Percentiles rank a stretch among this genome's conserved stretches.
Conservation (phyloP, 805 yeast genomes). For the Nakazawaea laoshanensis region DNA sequence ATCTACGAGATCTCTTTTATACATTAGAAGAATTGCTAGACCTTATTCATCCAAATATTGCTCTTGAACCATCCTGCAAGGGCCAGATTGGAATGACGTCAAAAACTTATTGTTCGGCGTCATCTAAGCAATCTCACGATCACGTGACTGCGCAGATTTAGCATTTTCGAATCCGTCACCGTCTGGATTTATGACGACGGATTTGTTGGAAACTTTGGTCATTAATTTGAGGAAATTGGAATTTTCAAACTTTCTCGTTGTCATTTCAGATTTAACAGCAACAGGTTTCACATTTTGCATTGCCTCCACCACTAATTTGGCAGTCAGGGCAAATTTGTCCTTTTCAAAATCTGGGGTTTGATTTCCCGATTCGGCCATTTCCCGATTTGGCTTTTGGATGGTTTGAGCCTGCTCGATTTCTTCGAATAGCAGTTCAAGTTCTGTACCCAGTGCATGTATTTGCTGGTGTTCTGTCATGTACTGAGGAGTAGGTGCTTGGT, state of each 20-base stretch:
- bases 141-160: no score
- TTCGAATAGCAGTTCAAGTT: not conserved
- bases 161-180: slow-evolving; percentile 28
- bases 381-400: no score
- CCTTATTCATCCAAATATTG: no score
- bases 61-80: no score
- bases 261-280: slow-evolving; percentile 8
- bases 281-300: slow-evolving; percentile 24
- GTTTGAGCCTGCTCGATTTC: not conserved
- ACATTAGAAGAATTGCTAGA: no score
- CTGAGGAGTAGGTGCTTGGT: no score
- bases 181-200: slow-evolving; percentile 26
- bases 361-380: slow-evolving; percentile 3
- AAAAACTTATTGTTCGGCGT: no score
- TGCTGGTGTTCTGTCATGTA: slow-evolving; percentile 8
- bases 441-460: slow-evolving; percentile 1
- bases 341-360: slow-evolving; percentile 13
- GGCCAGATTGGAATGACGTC: no score
- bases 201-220: slow-evolving; percentile 27
- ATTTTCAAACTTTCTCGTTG: slow-evolving; percentile 27
- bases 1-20: no score
- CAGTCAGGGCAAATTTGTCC: slow-evolving; percentile 29
- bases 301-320: slow-evolving; percentile 26
- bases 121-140: no score
- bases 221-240: slow-evolving; percentile 32